Evolutionary conservation across 1,139 yeast species (phyloP).

Genomic region (Zygosaccharomyces sapae): DNA sequence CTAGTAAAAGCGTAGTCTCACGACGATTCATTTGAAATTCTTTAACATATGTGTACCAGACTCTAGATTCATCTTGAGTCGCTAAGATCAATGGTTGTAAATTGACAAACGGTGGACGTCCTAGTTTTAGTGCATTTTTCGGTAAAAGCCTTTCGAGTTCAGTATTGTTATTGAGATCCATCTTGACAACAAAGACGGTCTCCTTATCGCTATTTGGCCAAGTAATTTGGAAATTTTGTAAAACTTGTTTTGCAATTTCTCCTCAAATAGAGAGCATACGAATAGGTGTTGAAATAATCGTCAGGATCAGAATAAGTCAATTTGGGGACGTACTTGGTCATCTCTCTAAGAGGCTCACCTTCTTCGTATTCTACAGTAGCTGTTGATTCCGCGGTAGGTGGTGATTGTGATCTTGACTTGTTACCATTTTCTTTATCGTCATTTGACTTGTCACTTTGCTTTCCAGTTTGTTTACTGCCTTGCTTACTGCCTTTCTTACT

Average conservation of each 20-base stretch:
- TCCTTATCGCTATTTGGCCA: conserved; percentile 51
- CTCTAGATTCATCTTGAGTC: conserved; percentile 36
- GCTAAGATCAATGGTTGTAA: conserved; percentile 45
- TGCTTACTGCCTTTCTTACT: too few relatives aligned
- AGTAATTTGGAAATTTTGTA: conserved; percentile 47
- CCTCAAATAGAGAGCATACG: conserved; percentile 58
- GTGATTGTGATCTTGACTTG: neutral
- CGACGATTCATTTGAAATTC: conserved; percentile 37
- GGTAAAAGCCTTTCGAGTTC: conserved; percentile 37
- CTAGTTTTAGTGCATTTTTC: conserved; percentile 39
- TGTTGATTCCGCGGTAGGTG: neutral
- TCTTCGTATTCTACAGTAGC: conserved; percentile 30
- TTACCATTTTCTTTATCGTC: neutral
- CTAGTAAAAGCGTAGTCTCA: conserved; percentile 46
- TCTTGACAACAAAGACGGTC: conserved; percentile 35
- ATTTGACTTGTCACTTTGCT: neutral
- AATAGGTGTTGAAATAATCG: conserved; percentile 55
- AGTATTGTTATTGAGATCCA: conserved; percentile 40
- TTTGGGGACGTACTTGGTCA: conserved; percentile 39
- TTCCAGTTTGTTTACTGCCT: too few relatives aligned
- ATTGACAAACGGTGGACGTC: conserved; percentile 42
- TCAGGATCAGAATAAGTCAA: conserved; percentile 47
- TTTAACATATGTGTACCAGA: conserved; percentile 40
- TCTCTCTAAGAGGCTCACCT: conserved; percentile 33
- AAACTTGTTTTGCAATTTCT: conserved; percentile 45